A percentile compares a stretch with the other conserved stretches of the same genome.
Evolutionary conservation across 2,329 filamentous ascomycete genomes (phyloP).

Genomic region (Claviceps maximensis): DNA sequence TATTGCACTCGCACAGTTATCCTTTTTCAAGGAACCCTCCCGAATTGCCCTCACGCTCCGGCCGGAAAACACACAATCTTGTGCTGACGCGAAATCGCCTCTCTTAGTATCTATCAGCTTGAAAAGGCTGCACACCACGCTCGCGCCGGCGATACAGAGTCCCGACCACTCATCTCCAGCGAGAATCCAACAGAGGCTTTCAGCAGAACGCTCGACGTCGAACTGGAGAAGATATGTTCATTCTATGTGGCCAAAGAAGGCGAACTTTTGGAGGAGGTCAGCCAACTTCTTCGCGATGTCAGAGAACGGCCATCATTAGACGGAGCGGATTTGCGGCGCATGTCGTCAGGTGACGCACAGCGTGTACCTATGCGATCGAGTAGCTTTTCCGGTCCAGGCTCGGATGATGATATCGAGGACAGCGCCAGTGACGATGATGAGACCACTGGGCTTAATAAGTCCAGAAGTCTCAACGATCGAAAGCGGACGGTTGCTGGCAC

Average conservation of each 20-base stretch:
- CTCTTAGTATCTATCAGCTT: conserved; percentile 76
- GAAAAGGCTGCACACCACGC: conserved; percentile 69
- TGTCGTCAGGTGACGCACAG: conserved; percentile 15
- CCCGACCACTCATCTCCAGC: conserved; percentile 63
- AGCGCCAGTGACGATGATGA: conserved; percentile 53
- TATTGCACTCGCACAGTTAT: too few relatives aligned
- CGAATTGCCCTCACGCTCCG: neutral
- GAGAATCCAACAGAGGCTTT: conserved; percentile 75
- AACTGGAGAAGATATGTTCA: conserved; percentile 84
- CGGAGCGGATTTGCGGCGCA: conserved; percentile 22
- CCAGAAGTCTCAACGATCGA: conserved; percentile 25
- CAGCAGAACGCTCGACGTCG: conserved; percentile 65
- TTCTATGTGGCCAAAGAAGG: conserved; percentile 86
- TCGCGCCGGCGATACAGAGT: conserved; percentile 59
- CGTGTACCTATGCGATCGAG: conserved; percentile 14
- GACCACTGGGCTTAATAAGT: conserved; percentile 38
- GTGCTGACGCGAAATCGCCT: neutral
- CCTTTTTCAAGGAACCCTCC: too few relatives aligned
- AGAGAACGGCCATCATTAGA: conserved; percentile 45
- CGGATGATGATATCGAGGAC: conserved; percentile 39
- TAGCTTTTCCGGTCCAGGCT: conserved; percentile 30
- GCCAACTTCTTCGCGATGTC: conserved; percentile 63
- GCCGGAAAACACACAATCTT: neutral
- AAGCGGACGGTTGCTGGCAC: conserved; percentile 25
- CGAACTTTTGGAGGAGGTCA: conserved; percentile 72